phyloP scores from a whole-genome alignment of 805 yeast species.

The Ogataea salicorniae region DNA sequence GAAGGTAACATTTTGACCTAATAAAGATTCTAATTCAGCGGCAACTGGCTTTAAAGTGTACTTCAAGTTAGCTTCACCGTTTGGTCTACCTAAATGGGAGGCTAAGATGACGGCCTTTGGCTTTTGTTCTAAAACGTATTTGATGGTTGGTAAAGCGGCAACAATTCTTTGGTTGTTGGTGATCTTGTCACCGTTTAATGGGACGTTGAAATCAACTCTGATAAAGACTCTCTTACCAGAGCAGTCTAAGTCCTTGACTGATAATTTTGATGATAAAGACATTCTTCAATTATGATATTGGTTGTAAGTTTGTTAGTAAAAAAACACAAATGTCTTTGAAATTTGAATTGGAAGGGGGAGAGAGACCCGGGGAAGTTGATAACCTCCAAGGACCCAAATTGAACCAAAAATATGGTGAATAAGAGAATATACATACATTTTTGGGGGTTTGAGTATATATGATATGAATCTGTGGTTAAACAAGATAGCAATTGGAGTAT shows the following conservation, averaged over 20 bases:
- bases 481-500: too few species aligned
- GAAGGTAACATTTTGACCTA: constrained; percentile 73
- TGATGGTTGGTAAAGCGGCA: constrained; percentile 98
- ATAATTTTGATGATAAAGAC: constrained; percentile 92
- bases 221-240: constrained; percentile 93
- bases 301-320: background rate
- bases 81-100: constrained; percentile 99
- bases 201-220: constrained; percentile 96
- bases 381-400: too few species aligned
- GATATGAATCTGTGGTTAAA: too few species aligned
- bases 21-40: constrained; percentile 74
- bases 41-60: constrained; percentile 94
- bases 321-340: background rate
- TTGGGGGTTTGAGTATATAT: too few species aligned
- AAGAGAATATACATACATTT: too few species aligned
- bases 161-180: constrained; percentile 99
- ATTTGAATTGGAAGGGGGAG: background rate
- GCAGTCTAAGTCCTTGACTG: constrained; percentile 86
- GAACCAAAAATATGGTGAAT: too few species aligned
- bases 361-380: background rate
- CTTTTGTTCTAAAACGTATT: constrained; percentile 86
- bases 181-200: constrained; percentile 92
- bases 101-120: constrained; percentile 92
- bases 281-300: constrained; percentile 33
- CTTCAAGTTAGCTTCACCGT: constrained; percentile 82